Percentiles rank a stretch among this genome's conserved stretches.
phyloP scores from a whole-genome alignment of 805 yeast genomes.

The Torulaspora microellipsoides region DNA sequence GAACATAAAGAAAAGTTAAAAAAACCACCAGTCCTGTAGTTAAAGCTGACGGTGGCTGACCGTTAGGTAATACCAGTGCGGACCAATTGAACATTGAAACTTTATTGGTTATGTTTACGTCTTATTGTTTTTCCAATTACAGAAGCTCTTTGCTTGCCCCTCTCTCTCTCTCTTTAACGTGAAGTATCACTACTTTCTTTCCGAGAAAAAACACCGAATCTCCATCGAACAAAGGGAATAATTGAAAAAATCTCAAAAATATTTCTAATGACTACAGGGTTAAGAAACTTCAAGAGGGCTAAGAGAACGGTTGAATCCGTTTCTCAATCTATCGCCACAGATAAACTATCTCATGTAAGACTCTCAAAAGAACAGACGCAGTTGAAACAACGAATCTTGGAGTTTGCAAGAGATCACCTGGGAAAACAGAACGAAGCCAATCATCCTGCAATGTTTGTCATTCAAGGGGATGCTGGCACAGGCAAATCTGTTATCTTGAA shows the following conservation, averaged over 20 bases:
- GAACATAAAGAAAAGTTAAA: conserved; percentile 42
- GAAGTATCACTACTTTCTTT: neutral
- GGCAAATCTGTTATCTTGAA: conserved; percentile 44
- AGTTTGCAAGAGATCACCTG: conserved; percentile 30
- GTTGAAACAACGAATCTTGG: conserved; percentile 30
- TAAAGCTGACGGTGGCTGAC: conserved; percentile 50
- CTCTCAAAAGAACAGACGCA: conserved; percentile 38
- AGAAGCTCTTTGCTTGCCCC: too few relatives aligned
- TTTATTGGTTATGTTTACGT: too few relatives aligned
- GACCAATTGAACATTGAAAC: conserved; percentile 8
- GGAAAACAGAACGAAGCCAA: conserved; percentile 10
- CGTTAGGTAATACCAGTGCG: conserved; percentile 16
- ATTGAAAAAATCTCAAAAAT: neutral
- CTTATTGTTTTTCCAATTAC: too few relatives aligned
- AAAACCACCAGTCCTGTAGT: conserved; percentile 59
- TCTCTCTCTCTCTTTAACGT: neutral
- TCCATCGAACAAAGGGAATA: neutral
- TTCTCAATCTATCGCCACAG: conserved; percentile 30
- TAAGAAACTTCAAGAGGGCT: conserved; percentile 7
- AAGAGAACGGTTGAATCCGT: conserved; percentile 3
- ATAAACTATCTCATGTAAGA: conserved; percentile 35
- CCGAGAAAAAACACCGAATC: too few relatives aligned
- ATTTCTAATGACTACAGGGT: conserved; percentile 9
- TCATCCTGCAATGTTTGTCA: conserved; percentile 37
- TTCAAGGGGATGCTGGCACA: conserved; percentile 48